Evolutionary conservation across 208 protist species (phyloP).

Genomic region (Vickermania ingenoplastis): DNA sequence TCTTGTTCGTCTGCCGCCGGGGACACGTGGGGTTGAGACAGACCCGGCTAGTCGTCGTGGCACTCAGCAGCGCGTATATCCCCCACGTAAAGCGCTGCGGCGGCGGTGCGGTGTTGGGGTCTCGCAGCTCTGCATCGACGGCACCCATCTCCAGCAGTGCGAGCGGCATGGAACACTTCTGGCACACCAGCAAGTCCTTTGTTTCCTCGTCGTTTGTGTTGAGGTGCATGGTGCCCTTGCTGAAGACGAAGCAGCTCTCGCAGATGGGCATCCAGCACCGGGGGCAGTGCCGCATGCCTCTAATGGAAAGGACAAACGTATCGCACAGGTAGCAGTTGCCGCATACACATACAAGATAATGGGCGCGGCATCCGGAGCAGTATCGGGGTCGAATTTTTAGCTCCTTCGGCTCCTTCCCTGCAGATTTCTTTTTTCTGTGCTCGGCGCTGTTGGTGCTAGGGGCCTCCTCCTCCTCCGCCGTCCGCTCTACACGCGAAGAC

Average conservation of each 20-base stretch:
- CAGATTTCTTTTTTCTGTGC: too few relatives aligned
- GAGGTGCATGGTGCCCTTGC: not conserved
- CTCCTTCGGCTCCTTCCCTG: too few relatives aligned
- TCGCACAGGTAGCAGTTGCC: slow-evolving; percentile 26
- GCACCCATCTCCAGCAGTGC: not conserved
- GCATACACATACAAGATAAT: too few relatives aligned
- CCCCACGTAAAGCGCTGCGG: not conserved
- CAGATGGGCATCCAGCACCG: slow-evolving; percentile 13
- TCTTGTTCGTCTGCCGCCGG: not conserved
- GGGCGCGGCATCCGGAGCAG: too few relatives aligned
- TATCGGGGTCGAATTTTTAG: too few relatives aligned
- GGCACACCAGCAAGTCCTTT: not conserved
- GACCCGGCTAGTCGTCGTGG: not conserved
- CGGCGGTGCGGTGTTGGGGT: not conserved
- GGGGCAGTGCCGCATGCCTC: not conserved
- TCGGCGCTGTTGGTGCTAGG: too few relatives aligned
- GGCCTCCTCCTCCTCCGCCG: too few relatives aligned
- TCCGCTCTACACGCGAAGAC: too few relatives aligned
- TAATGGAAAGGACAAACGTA: not conserved
- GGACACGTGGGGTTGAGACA: not conserved
- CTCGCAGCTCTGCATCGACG: not conserved
- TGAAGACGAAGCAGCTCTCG: slow-evolving; percentile 24
- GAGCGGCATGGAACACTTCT: not conserved
- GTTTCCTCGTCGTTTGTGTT: not conserved
- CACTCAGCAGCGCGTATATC: not conserved